A percentile compares a stretch with the other conserved stretches of the same genome.
phyloP scores from a whole-genome alignment of 2,329 filamentous ascomycete species.

The Aureobasidium sp. region DNA sequence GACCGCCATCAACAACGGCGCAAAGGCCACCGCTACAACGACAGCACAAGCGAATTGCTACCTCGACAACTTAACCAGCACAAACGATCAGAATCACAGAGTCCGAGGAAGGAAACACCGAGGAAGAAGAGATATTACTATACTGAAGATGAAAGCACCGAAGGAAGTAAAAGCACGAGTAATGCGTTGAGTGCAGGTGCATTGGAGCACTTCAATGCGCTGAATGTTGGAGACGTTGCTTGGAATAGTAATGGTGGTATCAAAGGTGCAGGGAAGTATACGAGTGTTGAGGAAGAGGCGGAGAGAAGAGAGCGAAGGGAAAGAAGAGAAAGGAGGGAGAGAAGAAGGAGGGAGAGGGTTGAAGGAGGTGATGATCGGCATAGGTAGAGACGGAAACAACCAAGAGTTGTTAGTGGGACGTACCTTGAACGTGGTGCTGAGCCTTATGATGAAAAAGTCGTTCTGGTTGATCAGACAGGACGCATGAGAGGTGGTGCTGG shows the following conservation, averaged over 20 bases:
- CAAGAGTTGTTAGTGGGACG: conserved; percentile 39
- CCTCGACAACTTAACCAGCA: neutral
- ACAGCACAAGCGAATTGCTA: conserved; percentile 24
- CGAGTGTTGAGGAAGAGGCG: conserved; percentile 9
- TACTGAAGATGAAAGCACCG: neutral
- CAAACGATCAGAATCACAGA: neutral
- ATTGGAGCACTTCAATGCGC: conserved; percentile 55
- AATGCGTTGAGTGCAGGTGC: conserved; percentile 45
- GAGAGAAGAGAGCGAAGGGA: conserved; percentile 7
- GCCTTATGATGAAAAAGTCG: conserved; percentile 30
- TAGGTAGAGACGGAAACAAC: conserved; percentile 14
- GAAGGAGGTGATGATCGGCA: conserved; percentile 13
- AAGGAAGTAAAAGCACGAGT: conserved; percentile 16
- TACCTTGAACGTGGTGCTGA: conserved; percentile 32
- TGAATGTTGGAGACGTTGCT: conserved; percentile 10
- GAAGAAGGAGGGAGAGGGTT: conserved; percentile 33
- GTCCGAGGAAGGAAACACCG: neutral
- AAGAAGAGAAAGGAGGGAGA: conserved; percentile 27
- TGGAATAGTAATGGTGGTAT: conserved; percentile 10
- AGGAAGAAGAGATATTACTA: neutral
- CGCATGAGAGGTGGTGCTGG: conserved; percentile 34
- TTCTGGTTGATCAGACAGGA: conserved; percentile 29
- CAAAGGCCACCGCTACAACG: conserved; percentile 25
- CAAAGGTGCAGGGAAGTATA: neutral
- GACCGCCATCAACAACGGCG: conserved; percentile 21